Conservation (phyloP, 1,284 basidiomycete species). For the Apiotrichum sp. region DNA sequence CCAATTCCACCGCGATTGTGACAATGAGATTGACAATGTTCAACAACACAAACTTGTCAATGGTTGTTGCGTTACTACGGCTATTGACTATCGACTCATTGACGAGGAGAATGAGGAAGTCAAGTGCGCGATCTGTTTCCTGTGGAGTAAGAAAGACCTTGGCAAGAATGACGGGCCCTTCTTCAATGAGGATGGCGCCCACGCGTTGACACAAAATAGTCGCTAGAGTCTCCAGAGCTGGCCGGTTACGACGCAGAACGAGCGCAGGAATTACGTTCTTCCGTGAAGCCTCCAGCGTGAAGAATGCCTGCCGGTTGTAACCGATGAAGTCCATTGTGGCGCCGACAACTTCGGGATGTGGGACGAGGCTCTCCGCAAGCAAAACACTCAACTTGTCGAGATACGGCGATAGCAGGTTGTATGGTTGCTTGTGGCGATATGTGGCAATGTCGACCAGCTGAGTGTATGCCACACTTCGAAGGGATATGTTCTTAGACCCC, state of each 20-base stretch:
- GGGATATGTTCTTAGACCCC: slow-evolving; percentile 59
- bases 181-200: slow-evolving; percentile 58
- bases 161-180: slow-evolving; percentile 63
- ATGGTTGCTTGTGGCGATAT: slow-evolving; percentile 59
- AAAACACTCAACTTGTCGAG: slow-evolving; percentile 63
- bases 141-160: slow-evolving; percentile 59
- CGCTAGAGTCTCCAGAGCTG: slow-evolving; percentile 49
- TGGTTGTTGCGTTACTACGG: slow-evolving; percentile 8
- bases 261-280: slow-evolving; percentile 63
- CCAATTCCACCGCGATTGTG: slow-evolving; percentile 67
- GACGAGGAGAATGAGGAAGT: slow-evolving; percentile 58
- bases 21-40: slow-evolving; percentile 63
- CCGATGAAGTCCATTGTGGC: slow-evolving; percentile 41
- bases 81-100: slow-evolving; percentile 13
- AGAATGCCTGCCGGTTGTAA: slow-evolving; percentile 54
- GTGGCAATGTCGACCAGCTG: slow-evolving; percentile 55
- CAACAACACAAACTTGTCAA: slow-evolving; percentile 51
- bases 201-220: slow-evolving; percentile 52
- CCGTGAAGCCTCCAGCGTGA: slow-evolving; percentile 56
- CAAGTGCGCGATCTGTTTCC: slow-evolving; percentile 46
- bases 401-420: slow-evolving; percentile 64
- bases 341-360: slow-evolving; percentile 51
- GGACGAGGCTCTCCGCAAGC: slow-evolving; percentile 57
- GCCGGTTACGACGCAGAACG: slow-evolving; percentile 57
- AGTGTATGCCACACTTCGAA: slow-evolving; percentile 63